Percentiles rank a stretch among this genome's conserved stretches.
Conservation (phyloP, 73 alveolate species). For the Paramecium sexaurelia region DNA sequence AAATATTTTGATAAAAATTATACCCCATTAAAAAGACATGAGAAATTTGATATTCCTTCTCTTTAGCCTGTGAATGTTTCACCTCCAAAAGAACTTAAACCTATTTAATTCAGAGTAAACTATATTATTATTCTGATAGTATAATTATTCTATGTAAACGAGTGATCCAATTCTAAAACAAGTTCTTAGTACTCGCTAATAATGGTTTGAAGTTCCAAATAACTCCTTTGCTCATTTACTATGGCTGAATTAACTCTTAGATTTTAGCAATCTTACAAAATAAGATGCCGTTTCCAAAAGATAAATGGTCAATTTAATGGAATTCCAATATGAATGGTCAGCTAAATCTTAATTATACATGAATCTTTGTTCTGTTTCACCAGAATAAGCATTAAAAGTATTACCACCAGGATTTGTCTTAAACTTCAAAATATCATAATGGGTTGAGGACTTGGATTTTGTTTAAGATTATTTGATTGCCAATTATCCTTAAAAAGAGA, state of each 20-base stretch:
- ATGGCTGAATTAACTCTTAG: constrained; percentile 4
- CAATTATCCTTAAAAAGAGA: background rate
- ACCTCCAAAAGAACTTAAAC: constrained; percentile 10
- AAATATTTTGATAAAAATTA: constrained; percentile 12
- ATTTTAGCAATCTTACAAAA: background rate
- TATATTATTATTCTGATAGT: background rate
- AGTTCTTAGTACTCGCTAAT: background rate
- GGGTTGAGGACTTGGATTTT: constrained; percentile 25
- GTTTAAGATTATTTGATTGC: background rate
- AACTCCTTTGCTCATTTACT: background rate
- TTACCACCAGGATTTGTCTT: background rate
- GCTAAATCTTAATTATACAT: background rate
- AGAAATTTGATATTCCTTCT: background rate
- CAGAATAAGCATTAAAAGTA: constrained; percentile 1
- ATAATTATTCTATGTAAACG: background rate
- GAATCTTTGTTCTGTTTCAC: background rate
- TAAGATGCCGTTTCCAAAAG: constrained; percentile 35
- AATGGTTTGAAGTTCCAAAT: constrained; percentile 28
- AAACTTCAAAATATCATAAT: background rate
- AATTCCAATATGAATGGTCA: constrained; percentile 21
- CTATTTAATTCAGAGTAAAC: constrained; percentile 19
- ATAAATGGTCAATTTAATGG: constrained; percentile 9
- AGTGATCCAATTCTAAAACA: background rate
- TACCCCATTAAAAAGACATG: constrained; percentile 45
- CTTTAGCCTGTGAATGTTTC: background rate